Conservation (phyloP, 345 rosid species). For the rapeseed (Brassica napus) region Da-Ae NC_063444.1:16454001-16454500, state of each 20-base stretch:
- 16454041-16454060: background rate
- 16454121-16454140: background rate
- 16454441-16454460: background rate
- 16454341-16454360: background rate
- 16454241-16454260: background rate
- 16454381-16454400: background rate
- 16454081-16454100: background rate
- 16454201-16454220: background rate
- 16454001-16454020: background rate
- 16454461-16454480: background rate
- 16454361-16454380: background rate
- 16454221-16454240: background rate
- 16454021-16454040: background rate
- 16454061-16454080: background rate
- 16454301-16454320: too few relatives aligned
- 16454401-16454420: background rate
- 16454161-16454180: background rate
- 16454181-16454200: background rate
- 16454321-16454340: too few relatives aligned
- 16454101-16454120: background rate
- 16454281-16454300: too few relatives aligned
- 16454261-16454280: background rate
- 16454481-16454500: background rate
- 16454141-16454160: background rate
- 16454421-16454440: background rate